phyloP scores from a whole-genome alignment of 352 stramenopile genomes.

The Globisporangium parvum region DNA sequence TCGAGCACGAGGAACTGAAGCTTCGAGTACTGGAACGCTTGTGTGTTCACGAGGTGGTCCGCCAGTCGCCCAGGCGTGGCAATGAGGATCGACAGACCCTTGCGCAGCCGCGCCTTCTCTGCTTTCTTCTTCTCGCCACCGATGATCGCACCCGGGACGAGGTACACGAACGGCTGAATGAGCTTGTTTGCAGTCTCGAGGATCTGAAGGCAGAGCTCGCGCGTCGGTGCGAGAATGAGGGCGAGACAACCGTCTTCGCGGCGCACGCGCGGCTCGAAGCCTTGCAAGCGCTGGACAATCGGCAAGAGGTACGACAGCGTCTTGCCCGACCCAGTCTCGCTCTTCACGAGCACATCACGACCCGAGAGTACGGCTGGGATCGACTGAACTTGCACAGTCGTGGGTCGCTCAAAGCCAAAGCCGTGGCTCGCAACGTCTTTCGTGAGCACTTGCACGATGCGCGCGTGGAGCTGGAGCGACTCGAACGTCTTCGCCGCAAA shows the following conservation, averaged over 20 bases:
- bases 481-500: constrained; percentile 72
- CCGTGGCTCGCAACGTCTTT: constrained; percentile 42
- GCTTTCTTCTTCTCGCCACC: constrained; percentile 92
- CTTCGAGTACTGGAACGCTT: constrained; percentile 83
- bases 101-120: constrained; percentile 81
- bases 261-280: constrained; percentile 57
- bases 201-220: constrained; percentile 95
- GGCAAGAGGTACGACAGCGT: constrained; percentile 95
- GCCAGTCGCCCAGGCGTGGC: constrained; percentile 96
- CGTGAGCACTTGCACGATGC: constrained; percentile 61
- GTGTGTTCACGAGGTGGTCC: constrained; percentile 95
- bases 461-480: constrained; percentile 59
- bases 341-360: constrained; percentile 93
- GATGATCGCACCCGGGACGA: constrained; percentile 88
- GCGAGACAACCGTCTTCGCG: constrained; percentile 85
- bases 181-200: constrained; percentile 93
- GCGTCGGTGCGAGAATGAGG: constrained; percentile 92
- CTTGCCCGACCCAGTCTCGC: constrained; percentile 95
- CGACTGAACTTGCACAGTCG: constrained; percentile 78
- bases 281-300: constrained; percentile 89
- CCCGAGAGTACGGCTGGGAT: constrained; percentile 62
- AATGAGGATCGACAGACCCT: constrained; percentile 96
- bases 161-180: constrained; percentile 88
- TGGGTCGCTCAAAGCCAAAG: constrained; percentile 74
- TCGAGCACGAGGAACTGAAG: constrained; percentile 97